Percentiles rank a stretch among this genome's conserved stretches.
phyloP scores from a whole-genome alignment of 2,329 filamentous ascomycete species.

The Aciculosporium take region DNA sequence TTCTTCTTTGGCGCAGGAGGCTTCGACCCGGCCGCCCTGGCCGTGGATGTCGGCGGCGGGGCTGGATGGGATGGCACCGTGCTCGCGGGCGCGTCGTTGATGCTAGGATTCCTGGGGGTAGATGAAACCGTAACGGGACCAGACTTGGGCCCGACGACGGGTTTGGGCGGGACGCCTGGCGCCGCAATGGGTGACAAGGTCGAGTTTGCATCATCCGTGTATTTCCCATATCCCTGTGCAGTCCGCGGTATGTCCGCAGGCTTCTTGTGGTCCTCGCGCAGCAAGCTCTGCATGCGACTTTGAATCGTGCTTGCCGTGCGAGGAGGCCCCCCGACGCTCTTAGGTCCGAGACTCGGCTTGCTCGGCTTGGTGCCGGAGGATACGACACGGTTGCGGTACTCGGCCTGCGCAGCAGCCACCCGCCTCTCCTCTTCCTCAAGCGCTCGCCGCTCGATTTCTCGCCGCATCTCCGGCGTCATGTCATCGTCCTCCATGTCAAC shows the following conservation, averaged over 20 bases:
- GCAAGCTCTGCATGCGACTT: conserved; percentile 71
- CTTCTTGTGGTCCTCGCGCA: conserved; percentile 62
- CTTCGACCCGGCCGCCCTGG: conserved; percentile 19
- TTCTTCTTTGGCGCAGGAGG: conserved; percentile 48
- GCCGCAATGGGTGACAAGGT: conserved; percentile 23
- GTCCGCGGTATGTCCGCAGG: conserved; percentile 47
- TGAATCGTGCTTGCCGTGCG: conserved; percentile 69
- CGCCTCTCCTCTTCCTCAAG: conserved; percentile 79
- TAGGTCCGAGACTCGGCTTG: conserved; percentile 31
- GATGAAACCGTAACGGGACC: not conserved
- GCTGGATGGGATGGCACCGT: conserved; percentile 13
- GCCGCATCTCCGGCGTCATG: conserved; percentile 72
- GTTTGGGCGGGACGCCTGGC: conserved; percentile 38
- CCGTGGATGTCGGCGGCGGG: conserved; percentile 9
- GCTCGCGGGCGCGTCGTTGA: not conserved
- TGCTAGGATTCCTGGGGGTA: not conserved
- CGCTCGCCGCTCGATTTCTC: conserved; percentile 72
- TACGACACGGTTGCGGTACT: conserved; percentile 63
- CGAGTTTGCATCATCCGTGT: conserved; percentile 43
- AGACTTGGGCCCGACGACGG: conserved; percentile 10
- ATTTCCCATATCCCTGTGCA: conserved; percentile 81
- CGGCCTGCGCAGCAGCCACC: conserved; percentile 76
- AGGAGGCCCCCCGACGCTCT: conserved; percentile 43
- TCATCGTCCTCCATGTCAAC: conserved; percentile 49
- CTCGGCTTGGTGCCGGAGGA: conserved; percentile 23